Percentiles rank a stretch among this genome's conserved stretches.
Conservation (phyloP, 2,329 filamentous ascomycete genomes). For the Clonostachys solani region DNA sequence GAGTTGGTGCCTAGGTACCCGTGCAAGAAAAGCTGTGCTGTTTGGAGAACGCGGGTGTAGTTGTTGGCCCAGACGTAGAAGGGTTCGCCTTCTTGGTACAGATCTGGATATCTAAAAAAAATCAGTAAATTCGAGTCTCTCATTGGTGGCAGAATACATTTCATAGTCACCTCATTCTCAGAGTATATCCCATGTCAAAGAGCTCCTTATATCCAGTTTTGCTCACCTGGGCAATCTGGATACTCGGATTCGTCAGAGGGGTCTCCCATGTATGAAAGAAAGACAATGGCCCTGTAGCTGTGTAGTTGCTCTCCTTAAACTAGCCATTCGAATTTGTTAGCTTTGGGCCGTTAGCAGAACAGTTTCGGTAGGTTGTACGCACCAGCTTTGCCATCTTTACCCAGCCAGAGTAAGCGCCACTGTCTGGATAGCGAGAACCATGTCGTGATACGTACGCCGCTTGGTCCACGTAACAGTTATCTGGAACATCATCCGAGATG, state of each 20-base stretch:
- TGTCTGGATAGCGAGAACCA: constrained; percentile 59
- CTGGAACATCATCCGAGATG: constrained; percentile 49
- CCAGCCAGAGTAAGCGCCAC: constrained; percentile 56
- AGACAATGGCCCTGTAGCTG: constrained; percentile 42
- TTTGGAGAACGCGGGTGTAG: constrained; percentile 60
- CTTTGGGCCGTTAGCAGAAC: neutral
- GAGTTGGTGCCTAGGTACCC: constrained; percentile 57
- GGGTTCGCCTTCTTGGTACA: constrained; percentile 42
- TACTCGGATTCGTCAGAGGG: constrained; percentile 45
- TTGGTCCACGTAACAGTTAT: constrained; percentile 54
- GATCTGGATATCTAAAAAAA: constrained; percentile 34
- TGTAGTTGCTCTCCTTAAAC: constrained; percentile 50
- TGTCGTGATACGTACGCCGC: constrained; percentile 57
- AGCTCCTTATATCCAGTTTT: constrained; percentile 60
- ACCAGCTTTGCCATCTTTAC: constrained; percentile 37
- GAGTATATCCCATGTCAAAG: constrained; percentile 48
- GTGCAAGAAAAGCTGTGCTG: constrained; percentile 55
- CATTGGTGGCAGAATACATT: neutral
- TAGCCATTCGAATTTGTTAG: constrained; percentile 13
- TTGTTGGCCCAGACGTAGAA: constrained; percentile 64
- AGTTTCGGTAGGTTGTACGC: constrained; percentile 5
- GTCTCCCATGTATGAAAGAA: constrained; percentile 58
- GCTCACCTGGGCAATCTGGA: constrained; percentile 55
- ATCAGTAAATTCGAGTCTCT: neutral
- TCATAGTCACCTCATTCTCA: constrained; percentile 25